phyloP scores from a whole-genome alignment of 2,329 filamentous ascomycete genomes.

The Aspergillus hortae region DNA sequence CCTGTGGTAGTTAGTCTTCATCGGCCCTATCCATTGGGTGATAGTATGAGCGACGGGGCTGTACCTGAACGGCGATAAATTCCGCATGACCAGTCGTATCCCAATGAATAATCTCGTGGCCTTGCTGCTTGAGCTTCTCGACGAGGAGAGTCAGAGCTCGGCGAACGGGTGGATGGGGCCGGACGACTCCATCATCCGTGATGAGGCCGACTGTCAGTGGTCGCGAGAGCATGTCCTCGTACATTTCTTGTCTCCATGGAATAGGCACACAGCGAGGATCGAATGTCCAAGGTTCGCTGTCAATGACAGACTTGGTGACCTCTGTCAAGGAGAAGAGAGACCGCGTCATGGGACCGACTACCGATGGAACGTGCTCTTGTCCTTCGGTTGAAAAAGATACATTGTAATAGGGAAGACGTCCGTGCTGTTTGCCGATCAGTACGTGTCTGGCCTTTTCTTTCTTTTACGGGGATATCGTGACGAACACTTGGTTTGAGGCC shows the following conservation, averaged over 20 bases:
- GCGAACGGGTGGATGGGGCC: conserved; percentile 1
- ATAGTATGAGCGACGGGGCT: not conserved
- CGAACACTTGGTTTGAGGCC: not conserved
- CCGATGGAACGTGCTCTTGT: conserved; percentile 2
- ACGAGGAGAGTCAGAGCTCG: not conserved
- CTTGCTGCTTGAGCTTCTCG: not conserved
- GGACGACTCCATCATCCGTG: not conserved
- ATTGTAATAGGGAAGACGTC: not conserved
- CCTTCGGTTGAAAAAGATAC: not conserved
- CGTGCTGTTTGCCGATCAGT: not conserved
- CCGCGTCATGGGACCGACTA: conserved; percentile 1
- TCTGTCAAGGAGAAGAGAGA: not conserved
- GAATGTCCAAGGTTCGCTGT: not conserved
- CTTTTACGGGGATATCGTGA: not conserved
- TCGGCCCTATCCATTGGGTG: not conserved
- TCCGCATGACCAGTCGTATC: not conserved
- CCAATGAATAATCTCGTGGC: conserved; percentile 4
- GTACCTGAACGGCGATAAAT: conserved; percentile 1
- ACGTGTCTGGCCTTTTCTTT: not conserved
- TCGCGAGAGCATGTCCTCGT: not conserved
- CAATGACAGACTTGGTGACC: not conserved
- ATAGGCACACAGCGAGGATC: not conserved
- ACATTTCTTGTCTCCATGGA: conserved; percentile 2
- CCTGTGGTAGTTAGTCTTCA: not conserved
- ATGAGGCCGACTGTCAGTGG: not conserved